Evolutionary conservation across 2,329 filamentous ascomycete species (phyloP), one percentile per base, ranked within the genome.

Genomic region (Rutstroemia sp.): DNA sequence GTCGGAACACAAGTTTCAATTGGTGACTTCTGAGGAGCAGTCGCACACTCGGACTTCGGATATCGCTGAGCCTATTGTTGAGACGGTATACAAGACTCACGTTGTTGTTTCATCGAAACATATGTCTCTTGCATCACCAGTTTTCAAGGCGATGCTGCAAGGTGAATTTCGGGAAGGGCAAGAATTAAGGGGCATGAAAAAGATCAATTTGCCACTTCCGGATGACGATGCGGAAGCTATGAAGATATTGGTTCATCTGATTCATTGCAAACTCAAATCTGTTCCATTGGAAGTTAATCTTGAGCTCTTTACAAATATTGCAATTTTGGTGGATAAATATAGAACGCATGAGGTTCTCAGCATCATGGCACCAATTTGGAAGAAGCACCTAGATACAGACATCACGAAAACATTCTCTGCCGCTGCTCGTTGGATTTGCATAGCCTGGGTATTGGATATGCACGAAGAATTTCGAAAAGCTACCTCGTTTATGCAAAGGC

Each of bases 61-160:
- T 8, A 19, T 8, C 3, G 14, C 16, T 42, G 16, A n/a, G 39
- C 16, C 16, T 42, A 14, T 3, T 3, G 4, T 10, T n/a, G 2
- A 42, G 30, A 34, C 30, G 4, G 1, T 12, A 12, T 34, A 12
- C 5, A 17, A 19, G 17, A 17, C 19, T 5, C 21, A 14, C 4
- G 2, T 47, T 3, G 17, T 54, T 2, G 34, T 48, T n/a, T 54
- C 52, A 10, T 54, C 45, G 3, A 49, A 49, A 17, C 52, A 54
- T 21, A 48, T 54, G 52, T 19, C 14, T 21, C 12, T 54, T 7
- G 52, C 45, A 3, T 54, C 52, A 14, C 46, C 34, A 7, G 23
- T 40, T 5, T 54, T 54, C 2, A 49, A 44, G 8, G 52, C 45
- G 6, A 48, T 54, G 52, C 16, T 54, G 5, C n/a, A 54, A 9